A percentile compares a stretch with the other conserved stretches of the same genome.
Evolutionary conservation across 2,329 filamentous ascomycete genomes (phyloP).

Genomic region (Trichoderma aggressivum): DNA sequence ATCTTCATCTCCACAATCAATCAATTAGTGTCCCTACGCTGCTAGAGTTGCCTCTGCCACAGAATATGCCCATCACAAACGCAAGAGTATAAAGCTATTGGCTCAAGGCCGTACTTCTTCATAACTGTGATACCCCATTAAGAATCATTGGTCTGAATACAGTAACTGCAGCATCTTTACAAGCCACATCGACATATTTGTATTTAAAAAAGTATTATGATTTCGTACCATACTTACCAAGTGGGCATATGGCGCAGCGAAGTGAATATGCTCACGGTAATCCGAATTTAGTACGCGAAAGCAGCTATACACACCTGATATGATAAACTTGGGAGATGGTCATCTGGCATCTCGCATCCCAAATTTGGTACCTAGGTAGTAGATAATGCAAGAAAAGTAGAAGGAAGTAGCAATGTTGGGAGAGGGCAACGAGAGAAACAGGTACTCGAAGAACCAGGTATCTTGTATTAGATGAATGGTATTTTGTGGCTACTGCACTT

Average conservation of each 20-base stretch:
- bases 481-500: not conserved
- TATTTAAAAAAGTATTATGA: not conserved
- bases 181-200: accelerated
- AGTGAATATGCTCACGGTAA: not conserved
- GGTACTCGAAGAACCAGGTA: not conserved
- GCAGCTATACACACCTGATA: not conserved
- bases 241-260: not conserved
- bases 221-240: accelerated
- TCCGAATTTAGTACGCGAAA: not conserved
- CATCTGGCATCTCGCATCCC: not conserved
- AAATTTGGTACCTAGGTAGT: too few relatives aligned
- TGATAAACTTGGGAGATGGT: not conserved
- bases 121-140: not conserved
- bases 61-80: not conserved
- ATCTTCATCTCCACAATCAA: too few relatives aligned
- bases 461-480: not conserved
- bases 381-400: not conserved
- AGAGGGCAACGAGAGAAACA: not conserved
- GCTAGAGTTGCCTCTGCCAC: accelerated
- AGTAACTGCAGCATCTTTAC: not conserved
- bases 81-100: not conserved
- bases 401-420: not conserved
- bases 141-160: not conserved
- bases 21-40: not conserved
- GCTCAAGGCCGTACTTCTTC: not conserved